Evolutionary conservation across 2,329 filamentous ascomycete species (phyloP), one percentile per base, ranked within the genome.

Genomic region (Paecilomyces formosus): DNA sequence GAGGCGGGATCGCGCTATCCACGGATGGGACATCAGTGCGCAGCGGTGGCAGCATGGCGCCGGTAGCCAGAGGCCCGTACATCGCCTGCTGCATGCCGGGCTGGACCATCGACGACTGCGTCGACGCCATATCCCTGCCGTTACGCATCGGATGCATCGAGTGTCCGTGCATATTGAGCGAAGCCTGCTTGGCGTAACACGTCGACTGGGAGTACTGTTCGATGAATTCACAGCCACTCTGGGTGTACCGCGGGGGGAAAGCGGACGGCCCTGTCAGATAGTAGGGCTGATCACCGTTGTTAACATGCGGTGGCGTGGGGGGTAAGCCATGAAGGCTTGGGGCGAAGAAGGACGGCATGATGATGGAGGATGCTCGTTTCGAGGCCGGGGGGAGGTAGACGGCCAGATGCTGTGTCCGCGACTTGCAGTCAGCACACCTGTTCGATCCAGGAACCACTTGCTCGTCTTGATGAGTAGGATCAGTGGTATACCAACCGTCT

Each of bases 131-230:
- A 53, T 76, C 74, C 58, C 74, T 67, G 54, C 68, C 68, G 56
- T 61, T 62, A 55, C 69, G 72, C 62, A 72, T 64, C 21, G 67
- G 60, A 51, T 70, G 67, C 51, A 66, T 62, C 22, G 67, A 62
- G 56, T 68, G 68, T 13, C 65, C 64, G 60, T 74, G 70, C 33
- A 69, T 45, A 56, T 68, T 70, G 67, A 75, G 69, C 59, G 72
- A 58, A 57, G 63, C 66, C 21, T 70, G 68, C 61, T 73, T 76
- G 57, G 67, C 63, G 64, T 76, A 78, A 58, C 71, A 72, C 56
- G 70, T 61, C n/a, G 73, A 71, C 61, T 77, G 74, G n/a, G 74
- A 73, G 64, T 76, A 79, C 63, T 77, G 73, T 59, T 79, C 77
- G 63, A 74, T 74, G 63, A 76, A 77, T 56, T 78, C 77, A 63